A percentile compares a stretch with the other conserved stretches of the same genome.
phyloP scores from a whole-genome alignment of 768 basidiomycete genomes.

The Leucocoprinus birnbaumii region DNA sequence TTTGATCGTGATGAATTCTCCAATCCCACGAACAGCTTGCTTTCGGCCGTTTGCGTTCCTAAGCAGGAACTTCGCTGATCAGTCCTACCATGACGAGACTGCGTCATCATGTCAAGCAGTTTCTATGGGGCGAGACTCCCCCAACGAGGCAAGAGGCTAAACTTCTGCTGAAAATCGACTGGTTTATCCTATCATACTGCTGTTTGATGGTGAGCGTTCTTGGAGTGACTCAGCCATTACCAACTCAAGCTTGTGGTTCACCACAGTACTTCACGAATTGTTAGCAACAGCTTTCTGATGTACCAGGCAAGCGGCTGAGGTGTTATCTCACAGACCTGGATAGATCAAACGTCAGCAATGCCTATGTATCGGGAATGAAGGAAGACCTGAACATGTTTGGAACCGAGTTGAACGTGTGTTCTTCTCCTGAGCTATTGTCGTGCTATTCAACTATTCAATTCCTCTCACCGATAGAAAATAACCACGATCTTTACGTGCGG shows the following conservation, averaged over 20 bases:
- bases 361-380: slow-evolving; percentile 79
- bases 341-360: slow-evolving; percentile 67
- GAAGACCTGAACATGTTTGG: slow-evolving; percentile 67
- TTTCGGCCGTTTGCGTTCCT: not conserved
- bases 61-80: not conserved
- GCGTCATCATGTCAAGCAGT: slow-evolving; percentile 12
- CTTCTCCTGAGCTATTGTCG: not conserved
- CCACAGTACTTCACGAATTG: slow-evolving; percentile 65
- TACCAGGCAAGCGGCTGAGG: not conserved
- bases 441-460: not conserved
- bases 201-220: slow-evolving; percentile 54
- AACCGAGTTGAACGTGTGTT: slow-evolving; percentile 55
- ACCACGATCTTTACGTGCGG: slow-evolving; percentile 74
- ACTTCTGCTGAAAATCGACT: slow-evolving; percentile 60
- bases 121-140: slow-evolving; percentile 33
- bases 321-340: slow-evolving; percentile 47
- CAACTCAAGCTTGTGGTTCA: slow-evolving; percentile 3
- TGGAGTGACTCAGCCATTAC: slow-evolving; percentile 1
- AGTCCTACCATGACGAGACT: slow-evolving; percentile 18
- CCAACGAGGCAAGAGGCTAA: slow-evolving; percentile 40
- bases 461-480: slow-evolving; percentile 42
- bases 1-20: too few species aligned
- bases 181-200: slow-evolving; percentile 68
- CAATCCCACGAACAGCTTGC: not conserved
- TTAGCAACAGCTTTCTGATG: slow-evolving; percentile 20